Evolutionary conservation across 768 basidiomycete species (phyloP).

Genomic region (Podaxis sp.): DNA sequence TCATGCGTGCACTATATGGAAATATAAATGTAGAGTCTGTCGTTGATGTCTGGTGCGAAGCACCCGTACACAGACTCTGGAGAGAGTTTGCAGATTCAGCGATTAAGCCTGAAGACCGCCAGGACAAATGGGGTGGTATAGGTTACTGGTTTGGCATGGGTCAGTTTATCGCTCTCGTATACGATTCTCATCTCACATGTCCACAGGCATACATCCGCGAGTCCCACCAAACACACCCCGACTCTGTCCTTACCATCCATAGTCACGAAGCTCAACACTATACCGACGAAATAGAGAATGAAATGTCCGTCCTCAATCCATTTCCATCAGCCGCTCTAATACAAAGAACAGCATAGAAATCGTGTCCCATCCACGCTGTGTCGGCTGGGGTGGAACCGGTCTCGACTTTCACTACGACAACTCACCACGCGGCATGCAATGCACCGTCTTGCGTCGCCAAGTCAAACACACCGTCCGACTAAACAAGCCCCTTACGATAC

Average conservation of each 20-base stretch:
- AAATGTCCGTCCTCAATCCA: constrained; percentile 48
- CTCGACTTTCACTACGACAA: constrained; percentile 84
- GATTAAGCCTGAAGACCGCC: constrained; percentile 45
- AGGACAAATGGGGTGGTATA: constrained; percentile 60
- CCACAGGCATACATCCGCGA: constrained; percentile 71
- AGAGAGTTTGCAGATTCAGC: constrained; percentile 75
- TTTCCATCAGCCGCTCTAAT: background rate
- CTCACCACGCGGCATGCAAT: constrained; percentile 70
- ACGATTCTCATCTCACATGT: constrained; percentile 1
- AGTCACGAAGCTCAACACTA: constrained; percentile 77
- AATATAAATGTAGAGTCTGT: constrained; percentile 61
- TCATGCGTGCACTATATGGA: constrained; percentile 61
- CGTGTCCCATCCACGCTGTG: constrained; percentile 77
- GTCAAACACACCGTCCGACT: constrained; percentile 72
- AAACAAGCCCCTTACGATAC: constrained; percentile 80
- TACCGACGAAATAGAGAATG: constrained; percentile 62
- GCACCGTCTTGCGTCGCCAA: constrained; percentile 64
- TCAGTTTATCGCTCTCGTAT: constrained; percentile 28
- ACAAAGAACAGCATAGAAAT: constrained; percentile 56
- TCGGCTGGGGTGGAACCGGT: constrained; percentile 89
- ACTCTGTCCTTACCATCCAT: constrained; percentile 1
- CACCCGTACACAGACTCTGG: constrained; percentile 64
- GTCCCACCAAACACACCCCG: constrained; percentile 21
- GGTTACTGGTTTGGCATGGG: constrained; percentile 87
- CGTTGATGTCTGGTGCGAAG: constrained; percentile 91